Evolutionary conservation across 2,329 filamentous ascomycete species (phyloP).

Genomic region (Colletotrichum neosansevieriae): DNA sequence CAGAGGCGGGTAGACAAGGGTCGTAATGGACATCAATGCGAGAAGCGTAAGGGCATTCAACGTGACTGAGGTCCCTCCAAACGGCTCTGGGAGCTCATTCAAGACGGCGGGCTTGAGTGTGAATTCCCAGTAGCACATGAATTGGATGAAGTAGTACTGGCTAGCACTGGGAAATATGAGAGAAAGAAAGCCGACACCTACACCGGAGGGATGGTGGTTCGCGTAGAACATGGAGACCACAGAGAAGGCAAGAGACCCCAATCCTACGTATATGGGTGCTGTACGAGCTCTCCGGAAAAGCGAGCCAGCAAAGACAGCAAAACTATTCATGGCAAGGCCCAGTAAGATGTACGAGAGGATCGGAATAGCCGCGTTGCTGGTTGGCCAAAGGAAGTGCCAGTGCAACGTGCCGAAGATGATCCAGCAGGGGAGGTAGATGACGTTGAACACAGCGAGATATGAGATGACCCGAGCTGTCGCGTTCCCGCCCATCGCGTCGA

Average conservation of each 20-base stretch:
- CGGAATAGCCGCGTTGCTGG: conserved; percentile 47
- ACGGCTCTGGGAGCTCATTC: not conserved
- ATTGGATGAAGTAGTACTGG: conserved; percentile 44
- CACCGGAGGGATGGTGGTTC: not conserved
- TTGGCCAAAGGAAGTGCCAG: conserved; percentile 46
- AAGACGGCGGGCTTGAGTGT: not conserved
- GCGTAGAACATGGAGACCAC: conserved; percentile 19
- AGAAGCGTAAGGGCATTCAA: not conserved
- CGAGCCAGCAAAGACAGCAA: conserved; percentile 67
- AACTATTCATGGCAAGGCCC: conserved; percentile 69
- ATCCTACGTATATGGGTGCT: conserved; percentile 48
- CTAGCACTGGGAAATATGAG: conserved; percentile 44
- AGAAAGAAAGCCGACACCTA: conserved; percentile 22
- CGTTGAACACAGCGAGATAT: not conserved
- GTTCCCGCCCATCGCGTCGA: conserved; percentile 44
- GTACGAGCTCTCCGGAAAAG: conserved; percentile 51
- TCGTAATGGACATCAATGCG: not conserved
- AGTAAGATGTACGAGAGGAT: conserved; percentile 61
- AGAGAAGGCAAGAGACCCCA: conserved; percentile 47
- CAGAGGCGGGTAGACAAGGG: not conserved
- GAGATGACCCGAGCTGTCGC: conserved; percentile 18
- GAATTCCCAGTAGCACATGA: conserved; percentile 43
- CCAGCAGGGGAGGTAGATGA: conserved; percentile 43
- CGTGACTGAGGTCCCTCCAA: not conserved
- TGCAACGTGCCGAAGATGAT: conserved; percentile 46